Base-by-base conservation (phyloP, 2,329 filamentous ascomycete genomes). In the Colletotrichum horii region DNA sequence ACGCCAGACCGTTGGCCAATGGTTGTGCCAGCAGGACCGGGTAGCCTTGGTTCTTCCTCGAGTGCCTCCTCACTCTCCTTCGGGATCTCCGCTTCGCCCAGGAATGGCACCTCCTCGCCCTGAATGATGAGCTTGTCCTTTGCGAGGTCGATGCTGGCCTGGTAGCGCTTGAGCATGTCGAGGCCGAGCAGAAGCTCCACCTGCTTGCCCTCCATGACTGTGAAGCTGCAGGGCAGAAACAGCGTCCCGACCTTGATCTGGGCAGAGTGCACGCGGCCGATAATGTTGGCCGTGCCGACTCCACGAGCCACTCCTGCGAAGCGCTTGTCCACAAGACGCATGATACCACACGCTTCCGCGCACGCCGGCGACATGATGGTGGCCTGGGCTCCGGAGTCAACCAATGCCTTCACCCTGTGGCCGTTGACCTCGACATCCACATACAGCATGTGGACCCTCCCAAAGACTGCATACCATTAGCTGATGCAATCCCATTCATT, bases 321-420 rank as follows among this genome's bases (percentile, higher is more conserved):
- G 60, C 97, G 93, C 79, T 92, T 94, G 85, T 99, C 97, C 71
- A 99, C 95, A 16, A 99, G 91, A 65, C 96, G 94, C 94, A 98
- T 98, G 84, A 99, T 98, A 80, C 95, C 95, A 82, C 97, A 99
- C 11, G 93, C 91, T 82, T 98, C 95, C 30, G 97, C 97, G 82
- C 96, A 98, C 28, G 93, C 90, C 7, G 97, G 97, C 7, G 96
- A 98, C 97, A 99, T 99, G 87, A 99, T 98, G 67, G 97, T 99
- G 30, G 96, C 96, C 86, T 99, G 97, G 28, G 97, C 97, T 76
- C 97, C 97, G 3, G 97, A 98, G 84, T 99, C 97, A 76, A 99
- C 97, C 79, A 99, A 94, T 4, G 96, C 97, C 87, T 98, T 98
- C 80, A 99, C 93, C 74, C 94, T 95, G 80, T 95, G 91, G 15